Percentiles rank a stretch among this genome's conserved stretches.
Evolutionary conservation across 2,329 filamentous ascomycete species (phyloP).

Genomic region (Neofusicoccum sp.): DNA sequence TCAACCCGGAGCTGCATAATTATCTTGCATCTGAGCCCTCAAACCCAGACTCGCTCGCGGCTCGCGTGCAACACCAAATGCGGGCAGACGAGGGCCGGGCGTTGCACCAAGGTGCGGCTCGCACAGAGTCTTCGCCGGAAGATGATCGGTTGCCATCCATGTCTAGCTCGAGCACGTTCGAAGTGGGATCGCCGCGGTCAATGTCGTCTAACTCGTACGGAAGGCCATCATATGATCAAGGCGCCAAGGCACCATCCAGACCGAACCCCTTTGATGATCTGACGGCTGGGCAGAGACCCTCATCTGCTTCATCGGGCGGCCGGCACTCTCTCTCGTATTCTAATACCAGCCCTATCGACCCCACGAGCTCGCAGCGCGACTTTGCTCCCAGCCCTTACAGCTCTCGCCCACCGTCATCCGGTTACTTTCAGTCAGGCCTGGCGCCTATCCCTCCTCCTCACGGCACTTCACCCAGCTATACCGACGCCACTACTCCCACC

Average conservation of each 20-base stretch:
- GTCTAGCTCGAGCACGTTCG: conserved; percentile 34
- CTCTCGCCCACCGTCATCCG: conserved; percentile 1
- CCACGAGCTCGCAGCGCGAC: conserved; percentile 20
- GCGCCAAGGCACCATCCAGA: conserved; percentile 9
- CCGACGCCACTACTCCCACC: conserved; percentile 15
- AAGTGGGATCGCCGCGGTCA: conserved; percentile 28
- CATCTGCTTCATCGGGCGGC: conserved; percentile 16
- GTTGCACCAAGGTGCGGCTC: conserved; percentile 47
- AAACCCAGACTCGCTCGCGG: conserved; percentile 48
- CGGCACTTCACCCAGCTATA: conserved; percentile 4
- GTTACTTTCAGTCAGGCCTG: conserved; percentile 18
- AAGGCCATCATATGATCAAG: conserved; percentile 20
- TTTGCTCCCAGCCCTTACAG: conserved; percentile 10
- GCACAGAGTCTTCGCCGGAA: conserved; percentile 29
- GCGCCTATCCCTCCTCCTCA: conserved; percentile 17
- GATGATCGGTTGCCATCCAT: conserved; percentile 33
- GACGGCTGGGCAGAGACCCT: conserved; percentile 17
- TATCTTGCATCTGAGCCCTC: conserved; percentile 35
- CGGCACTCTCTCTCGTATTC: conserved; percentile 7
- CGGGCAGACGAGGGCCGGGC: conserved; percentile 55
- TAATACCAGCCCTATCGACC: conserved; percentile 21
- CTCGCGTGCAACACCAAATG: conserved; percentile 53
- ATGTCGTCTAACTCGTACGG: conserved; percentile 21
- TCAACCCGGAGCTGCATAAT: conserved; percentile 29
- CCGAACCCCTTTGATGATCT: conserved; percentile 21